phyloP scores from a whole-genome alignment of 345 rosid genomes.

The Schrenkiella parvula region DNA sequence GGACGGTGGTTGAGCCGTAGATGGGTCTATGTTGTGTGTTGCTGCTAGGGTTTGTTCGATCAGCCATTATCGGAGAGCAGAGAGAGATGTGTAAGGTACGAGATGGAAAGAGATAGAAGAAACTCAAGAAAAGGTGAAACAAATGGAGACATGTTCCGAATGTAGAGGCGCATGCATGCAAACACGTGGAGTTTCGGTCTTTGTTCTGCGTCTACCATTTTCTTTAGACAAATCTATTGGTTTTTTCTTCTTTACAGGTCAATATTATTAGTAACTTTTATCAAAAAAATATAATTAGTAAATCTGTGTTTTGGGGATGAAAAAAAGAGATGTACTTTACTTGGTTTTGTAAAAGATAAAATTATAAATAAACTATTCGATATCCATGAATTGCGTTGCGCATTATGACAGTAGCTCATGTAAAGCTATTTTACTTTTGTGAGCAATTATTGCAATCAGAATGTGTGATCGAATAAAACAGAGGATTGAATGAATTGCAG shows the following conservation, averaged over 20 bases:
- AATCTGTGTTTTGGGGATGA: background rate
- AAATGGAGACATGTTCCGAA: slow-evolving; percentile 13
- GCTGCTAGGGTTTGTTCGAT: slow-evolving; percentile 15
- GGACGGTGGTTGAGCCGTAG: slow-evolving; percentile 33
- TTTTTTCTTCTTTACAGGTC: background rate
- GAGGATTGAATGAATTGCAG: too few relatives aligned
- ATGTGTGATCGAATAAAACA: too few relatives aligned
- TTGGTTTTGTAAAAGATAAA: background rate
- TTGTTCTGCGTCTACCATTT: slow-evolving; percentile 5
- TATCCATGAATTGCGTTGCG: background rate
- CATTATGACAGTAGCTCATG: background rate
- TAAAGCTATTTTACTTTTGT: too few relatives aligned
- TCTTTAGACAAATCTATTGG: background rate
- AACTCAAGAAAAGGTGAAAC: background rate
- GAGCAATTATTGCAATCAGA: too few relatives aligned
- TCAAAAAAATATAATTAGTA: too few relatives aligned
- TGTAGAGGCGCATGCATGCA: slow-evolving; percentile 29
- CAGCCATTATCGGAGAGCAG: slow-evolving; percentile 10
- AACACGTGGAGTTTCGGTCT: slow-evolving; percentile 30
- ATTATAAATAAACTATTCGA: background rate
- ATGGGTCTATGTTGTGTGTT: slow-evolving; percentile 6
- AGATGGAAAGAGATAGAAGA: background rate
- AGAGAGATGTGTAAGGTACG: background rate
- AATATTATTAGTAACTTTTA: background rate
- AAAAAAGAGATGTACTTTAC: background rate